Conservation (phyloP, 2,329 filamentous ascomycete species). For the Neofusicoccum cordaticola region DNA sequence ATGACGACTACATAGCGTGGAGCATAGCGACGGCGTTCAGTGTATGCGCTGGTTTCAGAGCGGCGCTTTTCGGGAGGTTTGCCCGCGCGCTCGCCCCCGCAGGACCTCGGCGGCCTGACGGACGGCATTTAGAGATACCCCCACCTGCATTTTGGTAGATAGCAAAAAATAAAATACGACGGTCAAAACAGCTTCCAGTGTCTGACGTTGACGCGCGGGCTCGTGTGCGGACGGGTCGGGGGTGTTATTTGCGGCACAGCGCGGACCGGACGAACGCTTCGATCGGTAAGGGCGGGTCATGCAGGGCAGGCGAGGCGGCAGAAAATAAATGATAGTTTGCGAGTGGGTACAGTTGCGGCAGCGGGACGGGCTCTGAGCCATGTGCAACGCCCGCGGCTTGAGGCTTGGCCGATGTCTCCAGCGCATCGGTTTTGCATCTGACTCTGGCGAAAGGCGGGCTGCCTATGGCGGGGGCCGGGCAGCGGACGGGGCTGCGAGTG, state of each 20-base stretch:
- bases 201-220: background rate
- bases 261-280: background rate
- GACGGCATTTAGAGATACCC: slow-evolving; percentile 6
- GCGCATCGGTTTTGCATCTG: slow-evolving; percentile 7
- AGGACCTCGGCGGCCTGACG: background rate
- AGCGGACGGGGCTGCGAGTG: background rate
- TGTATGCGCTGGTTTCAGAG: slow-evolving; percentile 7
- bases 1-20: slow-evolving; percentile 1
- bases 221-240: slow-evolving; percentile 2
- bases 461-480: background rate
- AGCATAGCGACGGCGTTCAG: slow-evolving; percentile 33
- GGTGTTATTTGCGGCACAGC: slow-evolving; percentile 2
- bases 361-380: slow-evolving; percentile 5
- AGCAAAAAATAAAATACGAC: slow-evolving; percentile 6
- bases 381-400: slow-evolving; percentile 12
- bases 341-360: slow-evolving; percentile 7
- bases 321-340: background rate
- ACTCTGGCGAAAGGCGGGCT: slow-evolving; percentile 6
- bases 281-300: slow-evolving; percentile 7
- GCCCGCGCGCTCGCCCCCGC: background rate
- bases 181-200: background rate
- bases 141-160: slow-evolving; percentile 10
- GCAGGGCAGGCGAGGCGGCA: background rate
- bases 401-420: slow-evolving; percentile 13
- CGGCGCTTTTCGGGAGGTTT: background rate